These are phyloP conservation scores for Volvox carteri DNA, from an alignment of 163 green algal genomes.

Conservation along the genomic window DNA sequence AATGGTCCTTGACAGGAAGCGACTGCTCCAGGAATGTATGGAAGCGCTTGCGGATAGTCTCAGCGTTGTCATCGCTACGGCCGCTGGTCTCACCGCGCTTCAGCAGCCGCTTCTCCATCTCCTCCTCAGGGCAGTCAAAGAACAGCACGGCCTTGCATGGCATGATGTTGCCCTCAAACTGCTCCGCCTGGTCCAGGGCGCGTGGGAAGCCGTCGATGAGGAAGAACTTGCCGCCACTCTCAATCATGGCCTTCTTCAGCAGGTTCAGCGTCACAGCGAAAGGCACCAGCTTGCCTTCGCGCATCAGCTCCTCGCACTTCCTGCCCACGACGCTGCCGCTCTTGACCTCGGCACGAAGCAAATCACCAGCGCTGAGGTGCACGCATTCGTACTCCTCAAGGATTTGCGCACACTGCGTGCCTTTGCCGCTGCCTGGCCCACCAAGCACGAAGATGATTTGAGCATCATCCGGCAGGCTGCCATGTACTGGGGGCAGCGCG, in stretches of 20 bases:
- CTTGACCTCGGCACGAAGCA: constrained; percentile 85
- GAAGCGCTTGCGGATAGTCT: constrained; percentile 84
- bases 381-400: constrained; percentile 77
- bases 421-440: constrained; percentile 84
- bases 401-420: constrained; percentile 85
- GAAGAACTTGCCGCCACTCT: constrained; percentile 71
- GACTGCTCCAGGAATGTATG: constrained; percentile 72
- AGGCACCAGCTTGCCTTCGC: constrained; percentile 85
- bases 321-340: constrained; percentile 70
- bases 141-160: constrained; percentile 80
- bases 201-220: constrained; percentile 88
- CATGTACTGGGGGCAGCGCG: constrained; percentile 42
- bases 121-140: constrained; percentile 79
- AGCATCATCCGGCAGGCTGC: constrained; percentile 53
- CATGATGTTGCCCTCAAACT: constrained; percentile 74
- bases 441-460: constrained; percentile 80
- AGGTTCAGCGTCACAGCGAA: constrained; percentile 65
- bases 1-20: constrained; percentile 74
- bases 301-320: constrained; percentile 86
- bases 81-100: constrained; percentile 73
- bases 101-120: constrained; percentile 59
- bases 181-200: constrained; percentile 78
- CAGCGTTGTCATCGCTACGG: constrained; percentile 83
- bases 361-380: constrained; percentile 86
- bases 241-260: constrained; percentile 76